Evolutionary conservation across 2,329 filamentous ascomycete genomes (phyloP).

Genomic region (Neopestalotiopsis rosae): DNA sequence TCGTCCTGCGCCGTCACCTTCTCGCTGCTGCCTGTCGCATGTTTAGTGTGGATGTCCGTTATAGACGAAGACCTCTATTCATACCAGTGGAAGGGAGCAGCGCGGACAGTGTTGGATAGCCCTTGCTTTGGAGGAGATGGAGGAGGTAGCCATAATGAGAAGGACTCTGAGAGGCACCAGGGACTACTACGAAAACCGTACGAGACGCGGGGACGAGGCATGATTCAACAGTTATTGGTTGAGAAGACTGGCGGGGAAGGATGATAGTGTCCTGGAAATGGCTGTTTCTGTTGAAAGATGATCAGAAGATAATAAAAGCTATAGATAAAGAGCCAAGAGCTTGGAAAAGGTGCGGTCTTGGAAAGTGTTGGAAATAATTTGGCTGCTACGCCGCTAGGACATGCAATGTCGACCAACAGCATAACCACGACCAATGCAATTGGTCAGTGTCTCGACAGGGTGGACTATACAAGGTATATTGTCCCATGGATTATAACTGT

Average conservation of each 20-base stretch:
- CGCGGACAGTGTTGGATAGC: neutral
- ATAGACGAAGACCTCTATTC: neutral
- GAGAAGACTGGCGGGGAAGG: neutral
- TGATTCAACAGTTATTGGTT: neutral
- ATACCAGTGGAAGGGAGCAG: neutral
- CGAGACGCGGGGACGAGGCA: neutral
- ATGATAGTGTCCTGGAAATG: neutral
- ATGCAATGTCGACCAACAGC: too few species aligned
- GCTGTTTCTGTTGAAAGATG: neutral
- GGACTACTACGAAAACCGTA: neutral
- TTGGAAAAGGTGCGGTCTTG: too few species aligned
- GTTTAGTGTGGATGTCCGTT: neutral
- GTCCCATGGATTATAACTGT: too few species aligned
- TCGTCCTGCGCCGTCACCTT: slow-evolving; percentile 22
- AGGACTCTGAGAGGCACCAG: neutral
- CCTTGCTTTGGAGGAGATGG: neutral
- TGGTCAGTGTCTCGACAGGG: too few species aligned
- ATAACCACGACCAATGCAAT: too few species aligned
- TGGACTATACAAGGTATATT: too few species aligned
- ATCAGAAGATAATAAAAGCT: neutral
- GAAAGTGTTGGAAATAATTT: too few species aligned
- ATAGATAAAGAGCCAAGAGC: too few species aligned
- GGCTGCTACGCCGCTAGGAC: too few species aligned
- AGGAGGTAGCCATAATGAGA: neutral
- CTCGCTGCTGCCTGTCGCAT: neutral